Conservation (phyloP, 768 basidiomycete species). For the Rhodotorula paludigena region DNA sequence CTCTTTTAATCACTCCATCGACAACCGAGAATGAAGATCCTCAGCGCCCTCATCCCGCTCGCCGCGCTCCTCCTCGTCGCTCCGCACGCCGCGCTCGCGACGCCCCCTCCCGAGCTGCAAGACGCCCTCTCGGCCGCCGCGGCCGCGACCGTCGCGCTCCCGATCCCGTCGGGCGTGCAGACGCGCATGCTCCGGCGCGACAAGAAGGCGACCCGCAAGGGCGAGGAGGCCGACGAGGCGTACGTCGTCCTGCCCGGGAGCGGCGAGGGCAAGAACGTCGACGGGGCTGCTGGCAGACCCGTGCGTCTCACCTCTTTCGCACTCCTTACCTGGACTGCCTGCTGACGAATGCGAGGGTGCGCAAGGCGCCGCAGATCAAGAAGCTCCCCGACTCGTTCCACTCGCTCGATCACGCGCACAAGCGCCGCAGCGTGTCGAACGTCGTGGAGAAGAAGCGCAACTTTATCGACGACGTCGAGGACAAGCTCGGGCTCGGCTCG, state of each 20-base stretch:
- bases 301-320: too few relatives aligned
- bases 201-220: neutral
- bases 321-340: too few relatives aligned
- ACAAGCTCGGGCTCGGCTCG: neutral
- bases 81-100: neutral
- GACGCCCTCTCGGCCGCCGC: slow-evolving; percentile 1
- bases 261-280: too few relatives aligned
- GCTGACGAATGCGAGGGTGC: too few relatives aligned
- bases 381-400: neutral
- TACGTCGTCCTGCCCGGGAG: too few relatives aligned
- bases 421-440: neutral
- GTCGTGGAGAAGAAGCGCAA: too few relatives aligned
- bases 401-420: neutral
- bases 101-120: neutral
- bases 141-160: neutral
- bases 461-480: neutral
- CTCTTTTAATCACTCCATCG: neutral
- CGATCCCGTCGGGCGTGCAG: neutral
- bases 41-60: neutral
- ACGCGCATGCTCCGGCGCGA: neutral
- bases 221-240: neutral
- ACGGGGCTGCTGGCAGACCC: too few relatives aligned
- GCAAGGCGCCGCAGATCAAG: too few relatives aligned
- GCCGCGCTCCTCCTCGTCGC: neutral
- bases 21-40: neutral